Conservation (phyloP, 257 asterid genomes). For the Gentiana straminea region DNA sequence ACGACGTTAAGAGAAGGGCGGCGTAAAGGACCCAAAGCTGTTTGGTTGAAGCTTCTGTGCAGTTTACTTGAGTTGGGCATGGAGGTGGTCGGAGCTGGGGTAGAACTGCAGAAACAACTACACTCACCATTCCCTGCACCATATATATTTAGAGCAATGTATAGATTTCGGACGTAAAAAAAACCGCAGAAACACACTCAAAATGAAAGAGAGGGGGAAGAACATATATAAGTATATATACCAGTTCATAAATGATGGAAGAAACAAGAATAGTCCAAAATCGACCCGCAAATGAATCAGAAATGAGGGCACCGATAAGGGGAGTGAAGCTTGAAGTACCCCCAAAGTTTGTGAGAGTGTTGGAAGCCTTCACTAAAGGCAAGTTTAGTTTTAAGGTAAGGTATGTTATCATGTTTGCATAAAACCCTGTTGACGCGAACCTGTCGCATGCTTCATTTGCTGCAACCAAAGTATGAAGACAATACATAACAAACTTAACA, state of each 20-base stretch:
- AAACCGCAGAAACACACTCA: neutral
- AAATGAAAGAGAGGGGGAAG: neutral
- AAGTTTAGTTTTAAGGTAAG: constrained; percentile 57
- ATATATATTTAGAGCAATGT: neutral
- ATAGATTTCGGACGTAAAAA: too few species aligned
- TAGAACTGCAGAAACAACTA: constrained; percentile 49
- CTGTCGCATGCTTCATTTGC: constrained; percentile 74
- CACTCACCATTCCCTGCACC: constrained; percentile 58
- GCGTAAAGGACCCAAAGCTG: constrained; percentile 57
- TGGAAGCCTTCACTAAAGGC: constrained; percentile 80
- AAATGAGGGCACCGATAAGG: constrained; percentile 57
- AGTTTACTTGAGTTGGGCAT: constrained; percentile 63
- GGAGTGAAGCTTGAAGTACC: constrained; percentile 74
- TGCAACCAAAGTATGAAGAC: constrained; percentile 12
- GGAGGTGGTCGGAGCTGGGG: constrained; percentile 70
- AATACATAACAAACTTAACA: too few species aligned
- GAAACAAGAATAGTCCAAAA: constrained; percentile 61
- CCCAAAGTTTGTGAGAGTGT: constrained; percentile 52
- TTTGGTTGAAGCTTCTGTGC: constrained; percentile 51
- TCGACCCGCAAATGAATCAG: constrained; percentile 69
- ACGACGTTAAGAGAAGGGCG: constrained; percentile 49
- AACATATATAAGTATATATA: constrained; percentile 3
- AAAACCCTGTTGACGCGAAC: constrained; percentile 65
- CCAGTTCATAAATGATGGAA: constrained; percentile 57
- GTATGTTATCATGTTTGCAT: constrained; percentile 78